Conservation (phyloP, 306 rosid species). For the Fragaria nilgerrensis region DNA sequence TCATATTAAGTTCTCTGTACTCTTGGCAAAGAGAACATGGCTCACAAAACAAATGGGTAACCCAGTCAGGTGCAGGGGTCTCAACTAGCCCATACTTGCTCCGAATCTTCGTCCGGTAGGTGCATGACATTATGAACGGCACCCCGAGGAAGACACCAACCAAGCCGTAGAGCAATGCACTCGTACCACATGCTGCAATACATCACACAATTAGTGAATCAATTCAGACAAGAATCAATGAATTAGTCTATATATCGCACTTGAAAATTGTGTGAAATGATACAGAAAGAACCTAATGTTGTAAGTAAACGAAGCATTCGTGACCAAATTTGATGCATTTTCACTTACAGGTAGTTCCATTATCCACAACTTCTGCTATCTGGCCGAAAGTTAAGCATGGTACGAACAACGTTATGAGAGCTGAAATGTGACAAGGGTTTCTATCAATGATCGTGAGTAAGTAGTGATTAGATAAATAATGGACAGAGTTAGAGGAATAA, state of each 20-base stretch:
- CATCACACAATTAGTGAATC: not conserved
- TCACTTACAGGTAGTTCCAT: slow-evolving; percentile 29
- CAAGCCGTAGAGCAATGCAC: slow-evolving; percentile 19
- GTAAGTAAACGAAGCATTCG: not conserved
- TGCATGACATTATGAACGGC: slow-evolving; percentile 29
- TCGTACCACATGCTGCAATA: slow-evolving; percentile 19
- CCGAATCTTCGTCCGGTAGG: slow-evolving; percentile 22
- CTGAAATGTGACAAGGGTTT: slow-evolving; percentile 6
- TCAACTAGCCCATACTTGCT: slow-evolving; percentile 18
- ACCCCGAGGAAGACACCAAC: not conserved
- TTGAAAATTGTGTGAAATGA: no score
- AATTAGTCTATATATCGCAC: not conserved
- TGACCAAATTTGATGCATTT: not conserved
- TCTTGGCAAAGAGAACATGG: slow-evolving; percentile 19
- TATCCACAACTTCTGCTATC: slow-evolving; percentile 32
- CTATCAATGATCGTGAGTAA: not conserved
- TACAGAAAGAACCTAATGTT: no score
- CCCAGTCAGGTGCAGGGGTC: slow-evolving; percentile 22
- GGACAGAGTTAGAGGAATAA: not conserved
- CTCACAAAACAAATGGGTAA: slow-evolving; percentile 15
- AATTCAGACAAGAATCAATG: not conserved
- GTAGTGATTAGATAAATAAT: not conserved
- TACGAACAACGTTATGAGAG: slow-evolving; percentile 20
- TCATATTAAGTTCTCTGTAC: slow-evolving; percentile 20
- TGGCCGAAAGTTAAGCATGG: slow-evolving; percentile 32